A percentile compares a stretch with the other conserved stretches of the same genome.
Evolutionary conservation across 192 early-diverging fungal species (phyloP).

Genomic region (Fimicolochytrium jonesii): DNA sequence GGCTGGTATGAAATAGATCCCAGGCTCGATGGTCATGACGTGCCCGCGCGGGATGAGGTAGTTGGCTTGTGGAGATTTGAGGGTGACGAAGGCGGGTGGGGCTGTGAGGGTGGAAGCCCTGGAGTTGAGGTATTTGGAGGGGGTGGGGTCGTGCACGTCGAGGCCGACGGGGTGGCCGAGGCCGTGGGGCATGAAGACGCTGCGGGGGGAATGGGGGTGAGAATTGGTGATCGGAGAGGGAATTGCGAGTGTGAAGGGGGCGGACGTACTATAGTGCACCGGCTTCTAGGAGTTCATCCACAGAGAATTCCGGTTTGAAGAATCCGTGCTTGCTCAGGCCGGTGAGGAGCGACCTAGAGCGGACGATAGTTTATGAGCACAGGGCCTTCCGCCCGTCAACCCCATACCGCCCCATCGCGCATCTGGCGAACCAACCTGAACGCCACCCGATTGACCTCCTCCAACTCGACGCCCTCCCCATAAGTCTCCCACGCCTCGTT

Average conservation of each 20-base stretch:
- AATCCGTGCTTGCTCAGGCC: constrained; percentile 43
- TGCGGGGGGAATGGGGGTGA: no score
- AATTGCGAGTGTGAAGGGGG: no score
- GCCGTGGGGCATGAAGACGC: constrained; percentile 87
- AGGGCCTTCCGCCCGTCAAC: no score
- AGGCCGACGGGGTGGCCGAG: constrained; percentile 75
- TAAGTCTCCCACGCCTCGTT: constrained; percentile 54
- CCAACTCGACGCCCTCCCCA: constrained; percentile 56
- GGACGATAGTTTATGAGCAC: no score
- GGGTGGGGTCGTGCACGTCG: constrained; percentile 84
- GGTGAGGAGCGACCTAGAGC: constrained; percentile 43
- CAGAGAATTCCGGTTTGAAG: constrained; percentile 4
- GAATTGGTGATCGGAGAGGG: no score
- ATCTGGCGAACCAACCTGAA: no score
- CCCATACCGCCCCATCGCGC: no score
- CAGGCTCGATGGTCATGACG: constrained; percentile 88
- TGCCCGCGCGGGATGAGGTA: constrained; percentile 61
- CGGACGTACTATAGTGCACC: constrained; percentile 67
- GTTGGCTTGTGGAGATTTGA: constrained; percentile 36
- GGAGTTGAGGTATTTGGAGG: constrained; percentile 7
- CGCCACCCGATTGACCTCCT: constrained; percentile 57
- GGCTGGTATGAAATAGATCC: constrained; percentile 85
- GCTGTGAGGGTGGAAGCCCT: background rate
- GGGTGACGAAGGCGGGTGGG: background rate
- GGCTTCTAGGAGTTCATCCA: constrained; percentile 40